Evolutionary conservation across 1,139 yeast genomes (phyloP), one percentile per base, ranked within the genome.

Genomic region (Pichia inconspicua): DNA sequence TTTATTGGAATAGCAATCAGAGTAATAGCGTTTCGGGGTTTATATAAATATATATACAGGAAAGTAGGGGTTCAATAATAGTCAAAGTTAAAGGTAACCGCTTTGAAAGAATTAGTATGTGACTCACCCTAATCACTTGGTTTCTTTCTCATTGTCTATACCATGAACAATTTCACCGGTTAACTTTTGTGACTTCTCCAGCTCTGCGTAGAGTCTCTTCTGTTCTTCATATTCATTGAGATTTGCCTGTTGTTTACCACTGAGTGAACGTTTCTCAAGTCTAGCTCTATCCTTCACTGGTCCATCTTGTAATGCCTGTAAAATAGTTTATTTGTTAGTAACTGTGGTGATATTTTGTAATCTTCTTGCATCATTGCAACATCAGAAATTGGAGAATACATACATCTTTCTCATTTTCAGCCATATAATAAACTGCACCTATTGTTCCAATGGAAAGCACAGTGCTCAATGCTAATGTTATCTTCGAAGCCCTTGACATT

Each of bases 191-290:
- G 78, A 62, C 51, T 74, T 67, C 49, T 82, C 82, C 57, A 77
- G 80, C 61, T 82, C 74, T 52, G 77, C 76, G 53, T 79, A 73
- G 58, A 88, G 74, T 58, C 76, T 75, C 61, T 78, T 77, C 64
- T 89, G 97, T 53, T 80, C 75, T 53, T 77, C 81, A 64, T 89
- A 94, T 57, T 89, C 97, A 43, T 74, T 70, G 48, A 78, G 75
- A 60, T 92, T 85, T 47, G 77, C 77, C 54, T 62, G 60, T 55
- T 74, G 78, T 57, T 70, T 69, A 51, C 68, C 53, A 54, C 71
- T 62, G 60, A 61, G 48, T 10, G 64, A 64, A 41, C 65, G 54
- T 43, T 52, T 56, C 28, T 58, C 58, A 7, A 64, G 44, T 45
- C 69, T 58, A 28, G 52, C 62, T 4, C 64, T 64, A 45, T 65